Evolutionary conservation across 2,329 filamentous ascomycete species (phyloP), one percentile per base, ranked within the genome.

Genomic region (Fusarium hainanense): DNA sequence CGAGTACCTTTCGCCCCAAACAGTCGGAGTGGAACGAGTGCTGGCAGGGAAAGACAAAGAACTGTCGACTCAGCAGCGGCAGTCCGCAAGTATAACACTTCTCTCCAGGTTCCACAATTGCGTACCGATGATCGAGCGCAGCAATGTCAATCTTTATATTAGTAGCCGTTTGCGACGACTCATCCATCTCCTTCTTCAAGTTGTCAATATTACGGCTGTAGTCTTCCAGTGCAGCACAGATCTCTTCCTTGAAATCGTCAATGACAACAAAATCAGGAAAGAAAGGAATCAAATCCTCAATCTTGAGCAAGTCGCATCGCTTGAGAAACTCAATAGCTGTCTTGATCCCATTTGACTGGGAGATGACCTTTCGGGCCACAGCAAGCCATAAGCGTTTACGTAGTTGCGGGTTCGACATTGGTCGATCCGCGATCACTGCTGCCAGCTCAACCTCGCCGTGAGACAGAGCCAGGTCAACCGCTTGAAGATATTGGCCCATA

Each of bases 261-360:
- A 99, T 98, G 54, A 98, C 92, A 25, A 98, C 94, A 77, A 99
- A 99, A 78, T 99, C 96, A 0, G 96, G 96, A 82, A 99, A 99
- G 84, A 99, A 98, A 0, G 96, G 96, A 42, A 99, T 98, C 30
- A 99, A 82, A 76, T 99, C 96, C 81, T 99, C 96, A 69, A 99
- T 99, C 68, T 92, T 91, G 50, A 99, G 88, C 14, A 98, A 85
- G 65, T 98, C 94, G 78, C 95, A 98, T 12, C 93, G 90, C 72
- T 93, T 93, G 14, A 98, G 86, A 76, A 99, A 98, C 66, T 97
- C 93, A 71, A 99, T 97, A 4, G 96, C 96, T 32, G 91, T 88
- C 81, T 93, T 98, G 85, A 98, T 98, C 54, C 93, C 93, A 63
- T 92, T 91, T 9, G 90, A 92, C 68, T 94, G 90, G 2, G 90